A percentile compares a stretch with the other conserved stretches of the same genome.
phyloP scores from a whole-genome alignment of 2,329 filamentous ascomycete species.

The Fusarium sp. region DNA sequence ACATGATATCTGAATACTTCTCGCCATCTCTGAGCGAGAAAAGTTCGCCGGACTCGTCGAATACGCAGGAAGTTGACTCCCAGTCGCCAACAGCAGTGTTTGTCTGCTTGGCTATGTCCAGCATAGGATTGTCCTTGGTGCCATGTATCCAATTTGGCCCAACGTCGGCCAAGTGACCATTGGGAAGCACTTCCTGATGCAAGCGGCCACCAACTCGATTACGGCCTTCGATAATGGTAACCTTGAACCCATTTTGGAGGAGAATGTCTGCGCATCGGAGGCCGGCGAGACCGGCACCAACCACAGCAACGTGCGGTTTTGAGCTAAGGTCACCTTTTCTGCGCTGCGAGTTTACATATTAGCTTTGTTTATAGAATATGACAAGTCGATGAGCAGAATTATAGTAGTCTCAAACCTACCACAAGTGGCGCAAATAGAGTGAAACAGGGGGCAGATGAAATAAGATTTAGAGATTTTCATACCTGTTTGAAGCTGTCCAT shows the following conservation, averaged over 20 bases:
- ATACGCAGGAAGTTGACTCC: slow-evolving; percentile 65
- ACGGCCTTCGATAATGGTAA: slow-evolving; percentile 76
- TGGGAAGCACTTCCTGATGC: slow-evolving; percentile 61
- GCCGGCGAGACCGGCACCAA: slow-evolving; percentile 77
- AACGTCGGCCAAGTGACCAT: slow-evolving; percentile 63
- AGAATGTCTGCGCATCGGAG: slow-evolving; percentile 77
- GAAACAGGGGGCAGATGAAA: neutral
- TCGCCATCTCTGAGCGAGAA: slow-evolving; percentile 61
- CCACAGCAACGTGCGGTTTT: slow-evolving; percentile 69
- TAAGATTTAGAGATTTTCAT: slow-evolving; percentile 19
- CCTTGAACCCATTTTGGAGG: slow-evolving; percentile 70
- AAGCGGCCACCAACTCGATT: slow-evolving; percentile 74
- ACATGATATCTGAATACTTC: slow-evolving; percentile 65
- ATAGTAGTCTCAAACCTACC: neutral
- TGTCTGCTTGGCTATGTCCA: slow-evolving; percentile 72
- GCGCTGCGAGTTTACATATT: slow-evolving; percentile 42
- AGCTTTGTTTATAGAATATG: slow-evolving; percentile 31
- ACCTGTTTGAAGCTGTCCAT: slow-evolving; percentile 54
- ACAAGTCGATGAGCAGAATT: slow-evolving; percentile 17
- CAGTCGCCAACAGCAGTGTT: slow-evolving; percentile 60
- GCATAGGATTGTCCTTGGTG: slow-evolving; percentile 75
- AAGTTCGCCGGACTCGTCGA: slow-evolving; percentile 65
- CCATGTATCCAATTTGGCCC: slow-evolving; percentile 88
- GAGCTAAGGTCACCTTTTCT: slow-evolving; percentile 25
- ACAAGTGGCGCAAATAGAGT: slow-evolving; percentile 1